Base-by-base conservation (phyloP, 768 basidiomycete species). In the Cubamyces lactineus region DNA sequence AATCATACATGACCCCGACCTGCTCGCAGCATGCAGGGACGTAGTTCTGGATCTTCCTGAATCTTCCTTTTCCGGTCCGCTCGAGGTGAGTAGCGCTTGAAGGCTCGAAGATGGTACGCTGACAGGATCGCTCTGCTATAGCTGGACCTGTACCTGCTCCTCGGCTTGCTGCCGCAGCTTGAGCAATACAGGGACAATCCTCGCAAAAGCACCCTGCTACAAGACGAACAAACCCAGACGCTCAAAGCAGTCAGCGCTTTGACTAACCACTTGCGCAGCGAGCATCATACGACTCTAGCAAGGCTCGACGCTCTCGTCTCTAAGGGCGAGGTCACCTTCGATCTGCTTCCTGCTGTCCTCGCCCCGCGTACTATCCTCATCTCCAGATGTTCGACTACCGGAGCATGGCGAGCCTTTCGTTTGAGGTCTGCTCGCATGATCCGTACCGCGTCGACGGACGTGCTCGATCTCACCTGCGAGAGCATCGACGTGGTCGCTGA, bases 241-340 rank as follows among this genome's bases (percentile, higher is more conserved):
- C 69, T 82, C 15, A 68, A 77, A 8, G 80, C 83, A 5, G 76
- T 63, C 30, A 16, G 24, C 21, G 24, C 48, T 6, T 39, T 85
- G 39, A 74, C 76, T 40, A 72, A 74, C 39, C 82, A 82, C 56
- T 71, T 87, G 53, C 74, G 78, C 16, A 71, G 71, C 12, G 84
- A 86, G 66, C 84, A 83, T 71, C 73, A 74, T 58, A 69, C 72
- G 46, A 86, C 82, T 5, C 72, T 86, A 47, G 69, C 76, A 16
- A 78, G 74, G 17, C 75, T 86, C 63, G 69, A 76, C 2, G 77
- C 78, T 38, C 77, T 86, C 51, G 81, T 75, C 9, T 65, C 79
- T 1, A 83, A 85, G 61, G 77, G 76, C 13, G 86, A 88, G 68
- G 86, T 86, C 66, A 82, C 82, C 6, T 86, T 78, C 66, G 79